Percentiles rank a stretch among this genome's conserved stretches.
Conservation (phyloP, 805 yeast species). For the Cyberlindnera saturnus region DNA sequence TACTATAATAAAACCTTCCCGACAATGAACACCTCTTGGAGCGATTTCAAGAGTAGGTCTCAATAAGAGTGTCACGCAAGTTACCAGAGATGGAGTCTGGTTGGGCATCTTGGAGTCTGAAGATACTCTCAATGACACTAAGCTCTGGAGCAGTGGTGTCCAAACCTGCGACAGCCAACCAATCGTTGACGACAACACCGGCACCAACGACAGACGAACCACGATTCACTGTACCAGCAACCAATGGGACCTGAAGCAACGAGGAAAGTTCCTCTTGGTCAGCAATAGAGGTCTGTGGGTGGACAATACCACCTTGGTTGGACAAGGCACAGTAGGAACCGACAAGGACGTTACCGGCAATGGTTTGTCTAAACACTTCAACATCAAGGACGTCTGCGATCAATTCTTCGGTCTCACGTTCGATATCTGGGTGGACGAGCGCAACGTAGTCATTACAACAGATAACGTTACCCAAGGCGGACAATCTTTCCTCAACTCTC, state of each 20-base stretch:
- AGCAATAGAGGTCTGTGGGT: constrained; percentile 94
- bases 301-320: constrained; percentile 97
- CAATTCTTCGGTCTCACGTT: constrained; percentile 97
- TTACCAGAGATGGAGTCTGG: constrained; percentile 81
- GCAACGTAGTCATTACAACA: constrained; percentile 99
- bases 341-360: constrained; percentile 95
- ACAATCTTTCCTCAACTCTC: constrained; percentile 94
- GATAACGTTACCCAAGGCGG: constrained; percentile 95
- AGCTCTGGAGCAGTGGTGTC: constrained; percentile 99
- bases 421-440: constrained; percentile 97
- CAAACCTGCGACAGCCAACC: constrained; percentile 94
- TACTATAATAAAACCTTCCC: not conserved
- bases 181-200: constrained; percentile 97
- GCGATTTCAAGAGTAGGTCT: constrained; percentile 62
- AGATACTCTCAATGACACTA: constrained; percentile 93
- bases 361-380: constrained; percentile 98
- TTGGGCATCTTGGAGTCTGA: constrained; percentile 86
- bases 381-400: constrained; percentile 98
- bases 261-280: constrained; percentile 98
- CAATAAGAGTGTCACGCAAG: constrained; percentile 87
- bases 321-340: constrained; percentile 94
- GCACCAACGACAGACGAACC: constrained; percentile 98
- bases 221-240: constrained; percentile 97
- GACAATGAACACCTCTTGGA: not conserved
- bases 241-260: constrained; percentile 91